Conservation (phyloP, 2,329 filamentous ascomycete genomes). For the Venturia aucupariae region DNA sequence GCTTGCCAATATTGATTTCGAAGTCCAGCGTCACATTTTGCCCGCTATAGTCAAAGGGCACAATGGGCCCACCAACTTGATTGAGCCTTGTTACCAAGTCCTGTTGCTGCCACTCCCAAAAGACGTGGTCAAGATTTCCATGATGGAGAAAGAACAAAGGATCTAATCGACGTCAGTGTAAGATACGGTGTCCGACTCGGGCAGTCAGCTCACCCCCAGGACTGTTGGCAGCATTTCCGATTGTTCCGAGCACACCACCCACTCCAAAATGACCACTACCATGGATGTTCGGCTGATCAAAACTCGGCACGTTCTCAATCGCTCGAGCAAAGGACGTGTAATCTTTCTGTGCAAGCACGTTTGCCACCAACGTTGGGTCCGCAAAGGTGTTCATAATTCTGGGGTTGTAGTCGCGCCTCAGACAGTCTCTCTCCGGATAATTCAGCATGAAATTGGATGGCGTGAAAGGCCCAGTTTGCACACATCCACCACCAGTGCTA, state of each 20-base stretch:
- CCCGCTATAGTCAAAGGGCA: neutral
- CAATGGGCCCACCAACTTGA: neutral
- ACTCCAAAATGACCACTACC: conserved; percentile 30
- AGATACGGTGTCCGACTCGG: neutral
- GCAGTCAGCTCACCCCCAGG: conserved; percentile 22
- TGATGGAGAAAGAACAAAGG: neutral
- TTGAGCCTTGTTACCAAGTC: neutral
- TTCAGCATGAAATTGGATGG: conserved; percentile 21
- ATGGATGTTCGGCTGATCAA: conserved; percentile 26
- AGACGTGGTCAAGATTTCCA: neutral
- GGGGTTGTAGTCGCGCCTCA: conserved; percentile 26
- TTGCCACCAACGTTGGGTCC: conserved; percentile 19
- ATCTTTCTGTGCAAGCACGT: conserved; percentile 21
- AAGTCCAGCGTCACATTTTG: neutral
- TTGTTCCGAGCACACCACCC: conserved; percentile 25
- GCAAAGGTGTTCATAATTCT: conserved; percentile 21
- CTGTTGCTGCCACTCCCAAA: neutral
- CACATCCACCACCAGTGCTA: conserved; percentile 26
- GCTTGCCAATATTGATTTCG: neutral
- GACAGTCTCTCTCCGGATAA: conserved; percentile 21
- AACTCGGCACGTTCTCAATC: conserved; percentile 22
- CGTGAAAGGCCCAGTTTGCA: conserved; percentile 25
- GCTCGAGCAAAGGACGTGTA: conserved; percentile 24
- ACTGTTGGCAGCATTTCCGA: conserved; percentile 27
- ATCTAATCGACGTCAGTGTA: neutral